These are phyloP conservation scores for Wickerhamiella bombiphila DNA, from an alignment of 805 yeast genomes.

Conservation along the genomic window DNA sequence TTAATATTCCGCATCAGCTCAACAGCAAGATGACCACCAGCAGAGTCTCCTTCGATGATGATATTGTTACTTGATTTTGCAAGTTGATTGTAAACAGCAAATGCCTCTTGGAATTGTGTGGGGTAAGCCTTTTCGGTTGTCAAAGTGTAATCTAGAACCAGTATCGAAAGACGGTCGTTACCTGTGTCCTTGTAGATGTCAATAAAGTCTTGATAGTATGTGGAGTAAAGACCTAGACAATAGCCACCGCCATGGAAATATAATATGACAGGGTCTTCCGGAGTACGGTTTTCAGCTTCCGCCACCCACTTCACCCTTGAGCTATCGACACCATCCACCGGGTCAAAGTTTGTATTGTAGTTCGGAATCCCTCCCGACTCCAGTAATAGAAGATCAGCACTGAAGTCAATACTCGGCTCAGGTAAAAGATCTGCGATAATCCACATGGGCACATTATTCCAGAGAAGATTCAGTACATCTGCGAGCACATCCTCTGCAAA, in stretches of 20 bases:
- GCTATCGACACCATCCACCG: conserved; percentile 1
- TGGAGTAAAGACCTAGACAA: conserved; percentile 4
- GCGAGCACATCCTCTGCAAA: no score
- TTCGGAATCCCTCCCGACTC: no score
- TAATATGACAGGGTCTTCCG: conserved; percentile 15
- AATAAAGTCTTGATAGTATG: conserved; percentile 5
- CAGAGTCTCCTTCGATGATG: conserved; percentile 22
- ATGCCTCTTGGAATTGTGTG: conserved; percentile 18
- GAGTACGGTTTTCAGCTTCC: conserved; percentile 10
- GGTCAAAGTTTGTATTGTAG: conserved; percentile 4
- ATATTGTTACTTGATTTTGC: conserved; percentile 12
- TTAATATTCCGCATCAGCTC: conserved; percentile 2
- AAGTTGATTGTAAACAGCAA: conserved; percentile 13
- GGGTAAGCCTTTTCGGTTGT: conserved; percentile 16
- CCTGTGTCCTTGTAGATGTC: conserved; percentile 3
- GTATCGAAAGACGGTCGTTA: conserved; percentile 14
- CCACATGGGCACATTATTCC: no score
- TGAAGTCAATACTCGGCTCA: no score
- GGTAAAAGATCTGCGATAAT: no score
- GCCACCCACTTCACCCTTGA: conserved; percentile 12
- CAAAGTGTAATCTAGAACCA: conserved; percentile 21
- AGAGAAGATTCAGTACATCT: no score
- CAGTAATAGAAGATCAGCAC: no score
- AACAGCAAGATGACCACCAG: conserved; percentile 19
- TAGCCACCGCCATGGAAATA: conserved; percentile 20